These are phyloP conservation scores for Auricularia auricula-judae DNA, from an alignment of 768 basidiomycete genomes.

Conservation along the genomic window DNA sequence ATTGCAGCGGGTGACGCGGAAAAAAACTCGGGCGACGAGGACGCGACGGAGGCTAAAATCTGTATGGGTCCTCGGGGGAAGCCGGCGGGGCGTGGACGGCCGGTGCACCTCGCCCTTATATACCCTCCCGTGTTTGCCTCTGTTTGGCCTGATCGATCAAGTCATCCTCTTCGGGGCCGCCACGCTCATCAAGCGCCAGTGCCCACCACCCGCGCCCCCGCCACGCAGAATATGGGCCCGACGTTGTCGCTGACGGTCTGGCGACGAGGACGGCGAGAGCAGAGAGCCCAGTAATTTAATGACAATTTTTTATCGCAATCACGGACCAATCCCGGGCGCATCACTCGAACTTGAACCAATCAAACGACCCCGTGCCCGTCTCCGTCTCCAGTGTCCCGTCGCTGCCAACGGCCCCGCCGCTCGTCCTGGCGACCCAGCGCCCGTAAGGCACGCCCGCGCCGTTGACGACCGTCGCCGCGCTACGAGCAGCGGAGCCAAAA, in stretches of 20 bases:
- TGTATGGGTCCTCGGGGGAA: not conserved
- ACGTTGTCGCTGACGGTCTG: not conserved
- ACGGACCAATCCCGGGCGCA: not conserved
- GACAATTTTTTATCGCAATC: not conserved
- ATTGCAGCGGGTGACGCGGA: not conserved
- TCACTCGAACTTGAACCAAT: not conserved
- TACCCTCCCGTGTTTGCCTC: not conserved
- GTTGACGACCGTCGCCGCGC: not conserved
- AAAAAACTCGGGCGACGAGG: not conserved
- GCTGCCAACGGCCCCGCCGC: not conserved
- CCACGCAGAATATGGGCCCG: not conserved
- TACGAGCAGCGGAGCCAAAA: not conserved
- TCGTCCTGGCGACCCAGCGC: not conserved
- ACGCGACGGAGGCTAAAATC: not conserved
- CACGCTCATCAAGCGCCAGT: not conserved
- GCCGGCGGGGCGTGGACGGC: not conserved
- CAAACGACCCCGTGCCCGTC: not conserved
- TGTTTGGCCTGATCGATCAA: not conserved
- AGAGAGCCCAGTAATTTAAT: not conserved
- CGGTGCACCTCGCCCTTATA: not conserved
- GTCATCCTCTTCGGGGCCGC: not conserved
- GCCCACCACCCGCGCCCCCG: not conserved
- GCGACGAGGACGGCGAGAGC: not conserved
- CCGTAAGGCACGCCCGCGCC: not conserved
- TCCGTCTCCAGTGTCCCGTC: not conserved